Percentiles rank a stretch among this genome's conserved stretches.
These are phyloP conservation scores for Fraxinus anomala DNA, from an alignment of 257 asterid genomes.

Conservation along the genomic window DNA sequence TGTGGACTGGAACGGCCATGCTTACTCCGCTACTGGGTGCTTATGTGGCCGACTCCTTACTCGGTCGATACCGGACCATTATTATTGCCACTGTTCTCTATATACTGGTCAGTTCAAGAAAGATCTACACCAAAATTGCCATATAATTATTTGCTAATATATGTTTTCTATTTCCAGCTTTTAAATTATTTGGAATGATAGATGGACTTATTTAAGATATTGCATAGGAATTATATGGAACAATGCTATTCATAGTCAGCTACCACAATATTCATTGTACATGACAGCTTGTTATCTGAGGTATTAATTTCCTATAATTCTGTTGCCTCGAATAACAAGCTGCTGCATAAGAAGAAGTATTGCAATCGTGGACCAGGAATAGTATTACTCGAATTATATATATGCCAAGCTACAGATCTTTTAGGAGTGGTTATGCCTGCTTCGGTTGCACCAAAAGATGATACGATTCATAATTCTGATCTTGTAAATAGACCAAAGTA, in stretches of 20 bases:
- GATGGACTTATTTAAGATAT: background rate
- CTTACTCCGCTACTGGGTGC: conserved; percentile 18
- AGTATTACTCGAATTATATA: too few species aligned
- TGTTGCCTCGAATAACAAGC: background rate
- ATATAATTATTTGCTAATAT: conserved; percentile 8
- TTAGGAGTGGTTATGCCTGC: too few species aligned
- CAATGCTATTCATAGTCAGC: conserved; percentile 8
- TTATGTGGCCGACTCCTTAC: conserved; percentile 16
- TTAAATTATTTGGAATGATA: conserved; percentile 29
- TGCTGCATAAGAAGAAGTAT: background rate
- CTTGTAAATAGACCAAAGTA: too few species aligned
- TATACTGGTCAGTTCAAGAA: background rate
- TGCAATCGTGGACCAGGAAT: too few species aligned
- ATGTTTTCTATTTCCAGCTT: conserved; percentile 32
- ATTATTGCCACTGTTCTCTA: conserved; percentile 7
- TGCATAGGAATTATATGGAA: conserved; percentile 1
- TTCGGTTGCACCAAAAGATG: too few species aligned
- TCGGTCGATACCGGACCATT: conserved; percentile 12
- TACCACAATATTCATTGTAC: too few species aligned
- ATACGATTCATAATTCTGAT: too few species aligned
- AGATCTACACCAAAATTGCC: conserved; percentile 12
- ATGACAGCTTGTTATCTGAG: background rate
- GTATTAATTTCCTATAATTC: too few species aligned
- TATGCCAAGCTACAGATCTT: too few species aligned
- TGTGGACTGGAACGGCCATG: conserved; percentile 12